Evolutionary conservation across 1,284 basidiomycete genomes (phyloP).

Genomic region (Xerocomus amazonicus): DNA sequence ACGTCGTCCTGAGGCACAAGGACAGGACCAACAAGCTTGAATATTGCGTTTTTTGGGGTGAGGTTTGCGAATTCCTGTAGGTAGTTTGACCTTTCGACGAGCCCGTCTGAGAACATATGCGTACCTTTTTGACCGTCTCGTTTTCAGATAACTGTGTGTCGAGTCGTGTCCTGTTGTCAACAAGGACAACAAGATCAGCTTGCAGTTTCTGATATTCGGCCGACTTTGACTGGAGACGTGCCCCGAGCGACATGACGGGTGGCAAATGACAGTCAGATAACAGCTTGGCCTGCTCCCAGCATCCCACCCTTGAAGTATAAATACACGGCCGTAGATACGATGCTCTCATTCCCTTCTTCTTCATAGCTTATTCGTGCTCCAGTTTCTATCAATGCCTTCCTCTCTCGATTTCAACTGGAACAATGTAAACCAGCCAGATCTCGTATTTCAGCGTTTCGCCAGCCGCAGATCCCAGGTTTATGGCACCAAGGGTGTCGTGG

Average conservation of each 20-base stretch:
- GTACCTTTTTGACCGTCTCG: conserved; percentile 86
- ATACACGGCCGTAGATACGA: too few species aligned
- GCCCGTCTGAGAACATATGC: conserved; percentile 8
- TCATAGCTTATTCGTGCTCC: too few species aligned
- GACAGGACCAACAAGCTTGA: conserved; percentile 91
- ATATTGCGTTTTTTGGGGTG: conserved; percentile 78
- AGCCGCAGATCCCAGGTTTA: conserved; percentile 76
- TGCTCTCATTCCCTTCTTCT: too few species aligned
- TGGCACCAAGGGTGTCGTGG: conserved; percentile 84
- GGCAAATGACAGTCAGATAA: not conserved
- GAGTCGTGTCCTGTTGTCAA: conserved; percentile 79
- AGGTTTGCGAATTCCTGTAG: conserved; percentile 80
- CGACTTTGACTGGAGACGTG: conserved; percentile 61
- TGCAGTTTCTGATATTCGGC: conserved; percentile 80
- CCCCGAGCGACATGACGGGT: conserved; percentile 43
- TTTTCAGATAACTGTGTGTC: conserved; percentile 92
- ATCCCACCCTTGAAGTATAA: too few species aligned
- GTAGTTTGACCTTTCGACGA: not conserved
- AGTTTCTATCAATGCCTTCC: conserved; percentile 32
- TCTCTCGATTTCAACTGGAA: conserved; percentile 58
- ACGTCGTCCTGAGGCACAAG: conserved; percentile 86
- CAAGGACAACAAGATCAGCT: conserved; percentile 61
- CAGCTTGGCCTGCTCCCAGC: too few species aligned
- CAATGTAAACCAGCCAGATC: conserved; percentile 60
- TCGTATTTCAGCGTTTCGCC: conserved; percentile 57